Conservation (phyloP, 2,329 filamentous ascomycete species). For the Mollisia scopiformis region DNA sequence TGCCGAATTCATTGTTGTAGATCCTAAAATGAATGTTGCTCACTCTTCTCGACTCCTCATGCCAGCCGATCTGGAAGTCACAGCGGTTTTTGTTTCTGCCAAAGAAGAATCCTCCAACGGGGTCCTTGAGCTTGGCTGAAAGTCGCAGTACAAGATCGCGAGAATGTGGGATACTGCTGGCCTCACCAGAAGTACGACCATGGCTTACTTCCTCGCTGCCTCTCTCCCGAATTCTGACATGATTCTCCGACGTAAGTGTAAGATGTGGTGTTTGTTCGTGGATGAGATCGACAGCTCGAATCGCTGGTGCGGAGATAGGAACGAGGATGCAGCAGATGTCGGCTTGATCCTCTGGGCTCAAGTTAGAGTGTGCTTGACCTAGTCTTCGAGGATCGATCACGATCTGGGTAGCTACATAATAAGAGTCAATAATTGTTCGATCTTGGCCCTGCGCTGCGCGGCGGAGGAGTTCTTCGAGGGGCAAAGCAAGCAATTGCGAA, state of each 20-base stretch:
- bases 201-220: constrained; percentile 14
- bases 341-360: constrained; percentile 79
- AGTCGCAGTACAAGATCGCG: constrained; percentile 78
- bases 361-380: constrained; percentile 80
- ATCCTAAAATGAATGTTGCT: constrained; percentile 98
- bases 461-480: constrained; percentile 7
- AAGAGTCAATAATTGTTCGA: constrained; percentile 23
- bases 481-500: constrained; percentile 7
- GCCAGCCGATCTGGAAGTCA: constrained; percentile 71
- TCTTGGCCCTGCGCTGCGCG: constrained; percentile 1
- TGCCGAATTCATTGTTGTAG: constrained; percentile 82
- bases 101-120: constrained; percentile 78
- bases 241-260: constrained; percentile 49
- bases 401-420: constrained; percentile 69
- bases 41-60: constrained; percentile 70
- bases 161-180: constrained; percentile 23
- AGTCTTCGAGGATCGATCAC: constrained; percentile 79
- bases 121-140: constrained; percentile 72
- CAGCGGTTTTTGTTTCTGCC: constrained; percentile 74
- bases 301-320: constrained; percentile 74
- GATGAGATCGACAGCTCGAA: constrained; percentile 61
- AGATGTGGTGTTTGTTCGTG: constrained; percentile 56
- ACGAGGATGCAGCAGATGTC: constrained; percentile 91
- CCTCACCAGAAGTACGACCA: constrained; percentile 21
- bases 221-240: constrained; percentile 29